phyloP scores from a whole-genome alignment of 2,329 filamentous ascomycete genomes.

The Aspergillus viridinutans region DNA sequence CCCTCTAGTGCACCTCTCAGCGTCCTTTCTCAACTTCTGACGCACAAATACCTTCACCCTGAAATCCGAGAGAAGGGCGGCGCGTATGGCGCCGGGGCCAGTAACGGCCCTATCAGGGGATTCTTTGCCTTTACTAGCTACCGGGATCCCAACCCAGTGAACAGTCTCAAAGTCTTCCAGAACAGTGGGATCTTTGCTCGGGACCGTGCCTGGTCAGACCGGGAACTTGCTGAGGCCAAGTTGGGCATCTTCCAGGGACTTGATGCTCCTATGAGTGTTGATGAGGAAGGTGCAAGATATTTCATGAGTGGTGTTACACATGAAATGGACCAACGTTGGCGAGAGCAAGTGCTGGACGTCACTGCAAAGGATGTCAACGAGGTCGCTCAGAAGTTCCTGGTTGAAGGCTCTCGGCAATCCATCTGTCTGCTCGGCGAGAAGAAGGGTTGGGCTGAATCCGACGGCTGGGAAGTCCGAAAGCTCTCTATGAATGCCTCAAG shows the following conservation, averaged over 20 bases:
- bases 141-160: conserved; percentile 89
- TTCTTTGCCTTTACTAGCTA: conserved; percentile 95
- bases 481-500: conserved; percentile 57
- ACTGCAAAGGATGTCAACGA: conserved; percentile 72
- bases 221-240: conserved; percentile 93
- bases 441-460: conserved; percentile 65
- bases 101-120: conserved; percentile 72
- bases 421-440: conserved; percentile 76
- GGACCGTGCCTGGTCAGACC: conserved; percentile 73
- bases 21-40: conserved; percentile 85
- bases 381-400: conserved; percentile 76
- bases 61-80: conserved; percentile 98
- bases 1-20: conserved; percentile 73
- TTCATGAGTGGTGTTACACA: conserved; percentile 84
- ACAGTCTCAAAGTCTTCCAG: conserved; percentile 79
- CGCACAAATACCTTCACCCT: conserved; percentile 93
- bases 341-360: conserved; percentile 83
- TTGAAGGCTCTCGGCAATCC: conserved; percentile 60
- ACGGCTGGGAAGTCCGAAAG: conserved; percentile 72
- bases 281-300: conserved; percentile 76
- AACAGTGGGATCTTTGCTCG: conserved; percentile 78
- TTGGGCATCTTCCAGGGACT: conserved; percentile 88
- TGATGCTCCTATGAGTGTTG: conserved; percentile 84
- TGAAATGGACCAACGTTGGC: conserved; percentile 80
- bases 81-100: conserved; percentile 89